Evolutionary conservation across 345 rosid species (phyloP).

Genomic region (Lumnitzera littorea): DNA sequence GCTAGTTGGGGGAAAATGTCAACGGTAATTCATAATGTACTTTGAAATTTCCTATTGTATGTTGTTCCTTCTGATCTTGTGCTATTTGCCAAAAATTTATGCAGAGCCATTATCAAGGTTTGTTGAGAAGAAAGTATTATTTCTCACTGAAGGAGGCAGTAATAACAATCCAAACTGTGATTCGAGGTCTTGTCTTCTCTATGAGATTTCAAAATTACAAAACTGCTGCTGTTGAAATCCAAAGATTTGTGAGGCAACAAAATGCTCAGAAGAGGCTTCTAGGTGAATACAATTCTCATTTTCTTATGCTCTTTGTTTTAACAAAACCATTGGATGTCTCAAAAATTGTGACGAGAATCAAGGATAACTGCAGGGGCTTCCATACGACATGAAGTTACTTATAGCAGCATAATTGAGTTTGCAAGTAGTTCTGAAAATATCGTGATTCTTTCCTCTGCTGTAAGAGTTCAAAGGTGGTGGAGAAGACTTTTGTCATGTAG

Average conservation of each 20-base stretch:
- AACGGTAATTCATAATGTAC: too few species aligned
- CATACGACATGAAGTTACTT: not conserved
- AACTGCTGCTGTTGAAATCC: conserved; percentile 53
- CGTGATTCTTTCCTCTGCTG: conserved; percentile 25
- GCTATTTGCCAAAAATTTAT: conserved; percentile 9
- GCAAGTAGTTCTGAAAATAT: conserved; percentile 18
- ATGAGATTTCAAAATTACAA: conserved; percentile 25
- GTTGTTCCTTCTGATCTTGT: conserved; percentile 1
- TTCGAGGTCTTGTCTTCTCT: conserved; percentile 30
- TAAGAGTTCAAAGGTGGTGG: conserved; percentile 90
- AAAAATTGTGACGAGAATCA: not conserved
- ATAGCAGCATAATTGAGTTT: not conserved
- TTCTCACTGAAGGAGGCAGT: conserved; percentile 37
- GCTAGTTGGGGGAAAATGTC: too few species aligned
- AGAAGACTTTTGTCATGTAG: conserved; percentile 37
- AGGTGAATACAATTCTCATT: conserved; percentile 28
- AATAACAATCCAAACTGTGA: conserved; percentile 47
- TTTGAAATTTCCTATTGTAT: not conserved
- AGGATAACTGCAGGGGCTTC: conserved; percentile 2
- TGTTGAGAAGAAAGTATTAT: conserved; percentile 49
- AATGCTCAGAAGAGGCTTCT: conserved; percentile 45
- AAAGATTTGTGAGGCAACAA: conserved; percentile 48
- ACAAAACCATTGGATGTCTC: not conserved
- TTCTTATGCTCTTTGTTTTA: not conserved
- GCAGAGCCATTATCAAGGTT: conserved; percentile 55